Conservation (phyloP, 2,329 filamentous ascomycete species). For the Metarhizium anisopliae region DNA sequence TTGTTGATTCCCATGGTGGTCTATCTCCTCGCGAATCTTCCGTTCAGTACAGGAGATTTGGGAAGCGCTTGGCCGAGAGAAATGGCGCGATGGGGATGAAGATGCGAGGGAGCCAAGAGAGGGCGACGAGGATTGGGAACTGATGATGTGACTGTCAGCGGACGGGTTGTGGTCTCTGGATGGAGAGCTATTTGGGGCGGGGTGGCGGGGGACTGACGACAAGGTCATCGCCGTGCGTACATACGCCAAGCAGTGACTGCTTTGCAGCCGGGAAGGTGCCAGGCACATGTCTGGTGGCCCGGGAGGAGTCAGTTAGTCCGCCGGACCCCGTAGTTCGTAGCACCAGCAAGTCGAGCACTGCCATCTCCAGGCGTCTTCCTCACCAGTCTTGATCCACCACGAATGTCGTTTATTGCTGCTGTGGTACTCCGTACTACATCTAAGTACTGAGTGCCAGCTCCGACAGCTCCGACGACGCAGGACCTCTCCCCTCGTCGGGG, state of each 20-base stretch:
- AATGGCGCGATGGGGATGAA: not conserved
- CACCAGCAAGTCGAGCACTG: too few relatives aligned
- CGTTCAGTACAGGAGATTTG: not conserved
- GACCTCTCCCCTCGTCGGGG: too few relatives aligned
- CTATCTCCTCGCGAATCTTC: not conserved
- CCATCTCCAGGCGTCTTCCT: too few relatives aligned
- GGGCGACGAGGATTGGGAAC: not conserved
- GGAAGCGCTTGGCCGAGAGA: conserved; percentile 1
- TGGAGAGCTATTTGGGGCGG: not conserved
- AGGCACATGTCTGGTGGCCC: too few relatives aligned
- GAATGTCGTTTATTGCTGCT: too few relatives aligned
- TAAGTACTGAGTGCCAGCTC: too few relatives aligned
- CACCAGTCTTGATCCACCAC: too few relatives aligned
- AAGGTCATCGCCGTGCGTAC: not conserved
- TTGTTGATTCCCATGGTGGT: conserved; percentile 54
- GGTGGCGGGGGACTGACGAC: not conserved
- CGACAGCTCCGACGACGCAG: too few relatives aligned
- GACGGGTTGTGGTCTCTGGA: not conserved
- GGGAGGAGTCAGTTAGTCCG: not conserved
- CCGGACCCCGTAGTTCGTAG: too few relatives aligned
- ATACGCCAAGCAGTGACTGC: not conserved
- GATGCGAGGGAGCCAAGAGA: not conserved
- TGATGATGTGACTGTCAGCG: not conserved
- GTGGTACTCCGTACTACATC: too few relatives aligned
- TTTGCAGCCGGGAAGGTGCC: not conserved